Evolutionary conservation across 2,329 filamentous ascomycete genomes (phyloP), one percentile per base, ranked within the genome.

Genomic region (Aulographum hederae): DNA sequence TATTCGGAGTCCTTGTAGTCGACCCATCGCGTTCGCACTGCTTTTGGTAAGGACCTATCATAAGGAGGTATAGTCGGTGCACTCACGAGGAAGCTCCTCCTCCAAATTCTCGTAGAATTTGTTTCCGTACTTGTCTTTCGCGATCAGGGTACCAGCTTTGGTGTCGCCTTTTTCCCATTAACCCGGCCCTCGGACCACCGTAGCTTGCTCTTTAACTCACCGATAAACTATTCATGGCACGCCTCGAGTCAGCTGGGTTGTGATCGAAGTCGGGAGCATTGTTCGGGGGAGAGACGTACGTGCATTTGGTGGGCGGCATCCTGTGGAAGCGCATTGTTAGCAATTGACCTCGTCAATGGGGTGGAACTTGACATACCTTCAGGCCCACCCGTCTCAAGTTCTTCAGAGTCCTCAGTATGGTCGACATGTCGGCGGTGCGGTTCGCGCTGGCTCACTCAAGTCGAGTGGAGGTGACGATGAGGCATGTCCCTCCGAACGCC

Each of bases 21-120:
- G 41, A 98, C 80, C 89, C 91, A 98, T 65, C 85, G 73, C 45
- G 84, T 94, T 49, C 86, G 78, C 47, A 94, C 84, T 89, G 45
- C 33, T 14, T 34, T 35, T 30, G 30, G 14, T 30, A 13, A 30
- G 11, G 2, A 36, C 30, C 20, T 30, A 18, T 28, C 16, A n/a
- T 12, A 4, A 28, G 27, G 27, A 17, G 15, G 21, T 25, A 25
- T 25, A 25, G 8, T 25, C 15, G 27, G 10, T 12, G 46, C 77
- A 52, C 65, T n/a, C n/a, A 92, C 81, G 65, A 36, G 89, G 89
- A 37, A 98, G 67, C 57, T 98, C 89, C 53, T 95, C 84, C 38
- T 64, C 60, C 49, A 72, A 58, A 65, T 98, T 94, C 68, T 98
- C 89, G 55, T 72, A 98, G 68, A 69, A 98, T 63, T 93, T 95